phyloP scores from a whole-genome alignment of 2,329 filamentous ascomycete species.

The Rhexocercosporidium sp. region DNA sequence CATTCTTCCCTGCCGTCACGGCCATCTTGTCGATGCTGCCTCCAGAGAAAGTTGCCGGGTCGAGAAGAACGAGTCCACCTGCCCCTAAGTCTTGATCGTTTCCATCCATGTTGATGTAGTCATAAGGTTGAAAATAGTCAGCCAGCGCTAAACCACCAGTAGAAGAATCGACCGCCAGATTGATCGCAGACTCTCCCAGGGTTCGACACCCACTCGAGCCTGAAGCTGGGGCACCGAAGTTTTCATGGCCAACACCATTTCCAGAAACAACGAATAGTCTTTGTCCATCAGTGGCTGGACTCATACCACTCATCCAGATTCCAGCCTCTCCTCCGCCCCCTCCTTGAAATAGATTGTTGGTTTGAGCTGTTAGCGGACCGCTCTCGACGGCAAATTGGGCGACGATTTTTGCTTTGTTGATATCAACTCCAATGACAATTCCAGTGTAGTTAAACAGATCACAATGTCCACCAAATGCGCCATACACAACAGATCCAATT shows the following conservation, averaged over 20 bases:
- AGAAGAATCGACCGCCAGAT: slow-evolving; percentile 45
- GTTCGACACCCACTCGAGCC: slow-evolving; percentile 42
- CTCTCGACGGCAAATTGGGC: slow-evolving; percentile 48
- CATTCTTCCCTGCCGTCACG: slow-evolving; percentile 48
- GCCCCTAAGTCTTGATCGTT: slow-evolving; percentile 49
- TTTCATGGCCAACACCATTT: slow-evolving; percentile 44
- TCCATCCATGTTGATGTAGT: slow-evolving; percentile 46
- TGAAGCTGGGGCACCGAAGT: slow-evolving; percentile 42
- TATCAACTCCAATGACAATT: slow-evolving; percentile 55
- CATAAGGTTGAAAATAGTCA: slow-evolving; percentile 51
- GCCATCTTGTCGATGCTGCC: slow-evolving; percentile 45
- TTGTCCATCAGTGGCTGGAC: slow-evolving; percentile 41
- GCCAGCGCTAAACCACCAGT: slow-evolving; percentile 40
- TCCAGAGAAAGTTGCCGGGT: slow-evolving; percentile 44
- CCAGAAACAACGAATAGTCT: slow-evolving; percentile 42
- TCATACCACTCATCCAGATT: slow-evolving; percentile 46
- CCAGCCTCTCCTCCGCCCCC: slow-evolving; percentile 45
- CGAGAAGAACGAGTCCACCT: slow-evolving; percentile 44
- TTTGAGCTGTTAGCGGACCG: slow-evolving; percentile 41
- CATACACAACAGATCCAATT: slow-evolving; percentile 54
- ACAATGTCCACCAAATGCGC: slow-evolving; percentile 60
- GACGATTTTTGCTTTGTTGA: slow-evolving; percentile 44
- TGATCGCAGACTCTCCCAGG: slow-evolving; percentile 51
- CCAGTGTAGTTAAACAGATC: slow-evolving; percentile 62
- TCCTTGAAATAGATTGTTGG: slow-evolving; percentile 37